Conservation (phyloP, 2,329 filamentous ascomycete species). For the Aspergillus hiratsukae region DNA sequence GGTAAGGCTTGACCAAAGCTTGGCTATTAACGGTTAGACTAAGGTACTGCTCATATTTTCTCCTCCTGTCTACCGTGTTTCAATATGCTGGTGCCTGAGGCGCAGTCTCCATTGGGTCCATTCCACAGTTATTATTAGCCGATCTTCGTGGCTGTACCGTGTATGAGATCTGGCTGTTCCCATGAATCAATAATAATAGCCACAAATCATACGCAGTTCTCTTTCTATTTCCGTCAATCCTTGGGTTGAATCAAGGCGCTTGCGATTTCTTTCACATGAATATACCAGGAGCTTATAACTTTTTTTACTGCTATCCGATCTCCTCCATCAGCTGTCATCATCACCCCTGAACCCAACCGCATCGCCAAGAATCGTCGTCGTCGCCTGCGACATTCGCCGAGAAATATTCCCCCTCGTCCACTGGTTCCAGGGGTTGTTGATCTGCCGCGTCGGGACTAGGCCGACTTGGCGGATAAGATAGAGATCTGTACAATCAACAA, state of each 20-base stretch:
- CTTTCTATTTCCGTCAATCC: too few relatives aligned
- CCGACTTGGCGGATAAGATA: constrained; percentile 17
- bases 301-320: too few relatives aligned
- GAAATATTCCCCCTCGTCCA: neutral
- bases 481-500: constrained; percentile 5
- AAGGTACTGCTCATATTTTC: neutral
- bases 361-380: neutral
- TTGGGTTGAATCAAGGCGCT: too few relatives aligned
- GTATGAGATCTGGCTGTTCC: neutral
- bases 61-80: too few relatives aligned
- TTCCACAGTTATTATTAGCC: neutral
- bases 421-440: constrained; percentile 7
- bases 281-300: neutral
- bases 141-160: neutral
- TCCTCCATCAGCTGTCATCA: too few relatives aligned
- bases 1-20: constrained; percentile 15
- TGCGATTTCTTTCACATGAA: too few relatives aligned
- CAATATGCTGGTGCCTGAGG: neutral
- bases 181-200: neutral
- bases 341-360: neutral
- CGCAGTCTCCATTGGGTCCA: neutral
- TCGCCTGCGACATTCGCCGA: neutral
- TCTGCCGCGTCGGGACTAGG: constrained; percentile 10
- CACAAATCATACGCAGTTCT: neutral
- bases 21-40: constrained; percentile 4